phyloP scores from a whole-genome alignment of 257 asterid species.

The Galeopsis tetrahit region DNA sequence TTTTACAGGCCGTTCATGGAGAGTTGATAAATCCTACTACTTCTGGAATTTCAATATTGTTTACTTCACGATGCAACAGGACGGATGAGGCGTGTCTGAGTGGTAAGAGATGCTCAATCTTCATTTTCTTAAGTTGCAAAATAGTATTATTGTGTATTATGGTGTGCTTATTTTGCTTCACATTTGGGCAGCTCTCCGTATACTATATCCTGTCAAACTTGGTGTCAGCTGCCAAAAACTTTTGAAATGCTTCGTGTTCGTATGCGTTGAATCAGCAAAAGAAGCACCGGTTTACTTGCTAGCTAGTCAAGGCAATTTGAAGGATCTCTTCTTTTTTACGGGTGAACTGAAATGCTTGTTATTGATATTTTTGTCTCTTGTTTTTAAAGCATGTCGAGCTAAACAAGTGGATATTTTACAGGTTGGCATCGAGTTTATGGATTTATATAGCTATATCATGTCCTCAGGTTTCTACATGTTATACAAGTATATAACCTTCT shows the following conservation, averaged over 20 bases:
- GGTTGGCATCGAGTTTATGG: constrained; percentile 99
- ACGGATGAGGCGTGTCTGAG: constrained; percentile 96
- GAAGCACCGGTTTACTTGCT: constrained; percentile 69
- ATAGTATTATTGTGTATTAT: not conserved
- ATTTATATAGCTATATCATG: constrained; percentile 88
- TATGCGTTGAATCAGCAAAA: constrained; percentile 97
- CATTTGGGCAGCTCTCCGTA: constrained; percentile 69
- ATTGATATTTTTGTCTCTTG: not conserved
- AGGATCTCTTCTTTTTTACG: constrained; percentile 58
- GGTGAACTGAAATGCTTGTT: constrained; percentile 18
- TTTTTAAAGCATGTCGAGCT: constrained; percentile 8
- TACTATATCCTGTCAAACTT: constrained; percentile 88
- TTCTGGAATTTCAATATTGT: constrained; percentile 89
- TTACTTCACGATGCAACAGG: constrained; percentile 99
- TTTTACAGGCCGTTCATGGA: constrained; percentile 91
- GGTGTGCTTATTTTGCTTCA: constrained; percentile 15
- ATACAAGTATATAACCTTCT: constrained; percentile 45
- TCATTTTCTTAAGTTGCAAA: constrained; percentile 6
- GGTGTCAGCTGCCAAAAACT: constrained; percentile 97
- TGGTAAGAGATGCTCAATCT: constrained; percentile 55
- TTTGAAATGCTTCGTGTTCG: constrained; percentile 88
- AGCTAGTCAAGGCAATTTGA: too few species aligned
- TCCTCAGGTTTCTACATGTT: constrained; percentile 97
- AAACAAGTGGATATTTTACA: constrained; percentile 43
- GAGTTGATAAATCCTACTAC: constrained; percentile 96